Base-by-base conservation (phyloP, 495 filamentous ascomycete species). In the Aspergillus indologenus region DNA sequence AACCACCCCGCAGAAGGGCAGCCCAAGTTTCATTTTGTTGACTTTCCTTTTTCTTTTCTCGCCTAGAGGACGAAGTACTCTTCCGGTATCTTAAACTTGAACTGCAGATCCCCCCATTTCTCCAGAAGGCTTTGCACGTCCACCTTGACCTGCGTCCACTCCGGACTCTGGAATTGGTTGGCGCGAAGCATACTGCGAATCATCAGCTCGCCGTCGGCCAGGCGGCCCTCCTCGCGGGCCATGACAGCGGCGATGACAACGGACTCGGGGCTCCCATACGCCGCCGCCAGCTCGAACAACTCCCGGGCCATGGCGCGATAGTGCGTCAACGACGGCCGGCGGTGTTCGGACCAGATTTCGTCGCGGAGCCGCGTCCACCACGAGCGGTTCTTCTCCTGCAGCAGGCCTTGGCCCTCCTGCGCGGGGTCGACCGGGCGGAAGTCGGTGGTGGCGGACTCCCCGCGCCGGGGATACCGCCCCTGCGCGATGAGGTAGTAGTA, bases 401-500 rank as follows among this genome's bases (percentile, higher is more conserved):
- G 34, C 34, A 40, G 34, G 5, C 34, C 5, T 2, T 11, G 34
- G 34, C 34, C 34, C 34, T 40, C 34, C 26, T 29, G 4, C 4
- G 4, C 26, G 4, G 26, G 9, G 3, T 29, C 9, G 3, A 29
- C 26, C 7, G 34, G 34, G 49, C 3, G 34, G 12, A 40, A 40
- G 15, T 51, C 53, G n/a, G n/a, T 31, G 5, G 40, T 5, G 19
- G 26, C 42, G 17, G 23, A 58, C 56, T 31, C 64, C n/a, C 62
- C 73, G 2, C 58, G 64, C 5, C 64, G 71, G 0, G 67, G 65
- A 51, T 65, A 65, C 19, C 53, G 45, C 1, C 73, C 69, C 11
- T 60, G 58, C 18, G 43, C 70, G 8, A 64, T 75, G 23, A 63
- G 65, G 50, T 71, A 74, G 54, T 79, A 79, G 60, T 66, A 74